Percentiles rank a stretch among this genome's conserved stretches.
phyloP scores from a whole-genome alignment of 139 green algal genomes.

The Eudorina sp. region DNA sequence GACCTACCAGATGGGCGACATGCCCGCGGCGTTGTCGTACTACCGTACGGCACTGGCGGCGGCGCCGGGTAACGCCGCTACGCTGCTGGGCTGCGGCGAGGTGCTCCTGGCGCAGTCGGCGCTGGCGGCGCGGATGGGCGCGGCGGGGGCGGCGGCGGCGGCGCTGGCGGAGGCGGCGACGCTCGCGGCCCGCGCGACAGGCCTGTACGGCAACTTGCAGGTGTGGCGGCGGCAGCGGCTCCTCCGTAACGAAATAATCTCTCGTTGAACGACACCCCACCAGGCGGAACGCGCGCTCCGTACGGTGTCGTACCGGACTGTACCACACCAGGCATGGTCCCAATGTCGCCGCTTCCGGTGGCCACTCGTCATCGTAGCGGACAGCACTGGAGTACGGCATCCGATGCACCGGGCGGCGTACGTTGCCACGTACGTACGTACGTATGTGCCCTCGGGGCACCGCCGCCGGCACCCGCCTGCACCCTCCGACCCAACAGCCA shows the following conservation, averaged over 20 bases:
- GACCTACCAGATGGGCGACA: slow-evolving; percentile 66
- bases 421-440: too few species aligned
- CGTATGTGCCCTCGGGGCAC: too few species aligned
- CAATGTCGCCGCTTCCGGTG: too few species aligned
- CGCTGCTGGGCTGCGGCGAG: slow-evolving; percentile 45
- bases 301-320: too few species aligned
- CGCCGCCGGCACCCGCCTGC: too few species aligned
- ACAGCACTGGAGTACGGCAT: too few species aligned
- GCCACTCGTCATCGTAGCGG: too few species aligned
- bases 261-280: too few species aligned
- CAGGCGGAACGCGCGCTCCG: too few species aligned
- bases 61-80: slow-evolving; percentile 32
- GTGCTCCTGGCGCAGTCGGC: slow-evolving; percentile 25
- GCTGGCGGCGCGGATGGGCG: slow-evolving; percentile 62
- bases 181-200: slow-evolving; percentile 37
- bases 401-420: too few species aligned
- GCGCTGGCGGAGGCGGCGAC: slow-evolving; percentile 66
- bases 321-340: too few species aligned
- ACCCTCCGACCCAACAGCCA: too few species aligned
- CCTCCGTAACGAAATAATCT: neutral
- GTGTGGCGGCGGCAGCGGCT: slow-evolving; percentile 5
- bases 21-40: slow-evolving; percentile 37
- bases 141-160: slow-evolving; percentile 61
- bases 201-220: slow-evolving; percentile 56
- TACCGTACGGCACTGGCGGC: slow-evolving; percentile 46